Evolutionary conservation across 345 rosid species (phyloP), one percentile per base, ranked within the genome.

Genomic region (Psidium guajava): DNA sequence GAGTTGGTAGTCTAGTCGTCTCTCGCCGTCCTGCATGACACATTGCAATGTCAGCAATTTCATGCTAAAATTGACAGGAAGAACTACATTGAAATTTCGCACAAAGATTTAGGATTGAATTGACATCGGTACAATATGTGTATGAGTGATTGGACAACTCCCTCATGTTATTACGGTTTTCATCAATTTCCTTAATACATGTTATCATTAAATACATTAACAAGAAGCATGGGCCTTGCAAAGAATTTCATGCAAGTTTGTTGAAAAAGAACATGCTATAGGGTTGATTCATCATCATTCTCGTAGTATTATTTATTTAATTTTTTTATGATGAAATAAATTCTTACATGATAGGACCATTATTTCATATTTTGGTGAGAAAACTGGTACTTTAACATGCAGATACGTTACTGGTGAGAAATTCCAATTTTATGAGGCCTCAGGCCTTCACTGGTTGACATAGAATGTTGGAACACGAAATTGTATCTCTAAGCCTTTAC

Each of bases 31-130:
- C 6, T 10, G 22, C 3, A 11, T 24, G 27, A n/a, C 1, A 56
- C 51, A 42, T 42, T 42, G 44, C 44, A 4, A 42, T 6, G 44
- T 42, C 44, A 42, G 44, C 44, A 5, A 6, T 42, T 42, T 42
- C 44, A 42, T 4, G 44, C 44, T 42, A 42, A 42, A 42, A 42
- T 42, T 42, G 44, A 6, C 5, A 42, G 6, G 44, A 42, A 42
- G 44, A 42, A 42, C 44, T 42, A 4, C 44, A 25, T 58, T 58
- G 16, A 5, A 58, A n/a, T 58, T 58, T 58, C 16, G 5, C 0
- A 1, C 0, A n/a, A 58, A 58, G 0, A 15, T 12, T 25, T 13
- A 25, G 6, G 64, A 58, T 1, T 25, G 0, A 58, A 58, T 58
- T n/a, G 32, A 3, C 32, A 58, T 58, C 1, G 0, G 3, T 5